These are phyloP conservation scores for Lenzites betulinus DNA, from an alignment of 768 basidiomycete species.

Conservation along the genomic window DNA sequence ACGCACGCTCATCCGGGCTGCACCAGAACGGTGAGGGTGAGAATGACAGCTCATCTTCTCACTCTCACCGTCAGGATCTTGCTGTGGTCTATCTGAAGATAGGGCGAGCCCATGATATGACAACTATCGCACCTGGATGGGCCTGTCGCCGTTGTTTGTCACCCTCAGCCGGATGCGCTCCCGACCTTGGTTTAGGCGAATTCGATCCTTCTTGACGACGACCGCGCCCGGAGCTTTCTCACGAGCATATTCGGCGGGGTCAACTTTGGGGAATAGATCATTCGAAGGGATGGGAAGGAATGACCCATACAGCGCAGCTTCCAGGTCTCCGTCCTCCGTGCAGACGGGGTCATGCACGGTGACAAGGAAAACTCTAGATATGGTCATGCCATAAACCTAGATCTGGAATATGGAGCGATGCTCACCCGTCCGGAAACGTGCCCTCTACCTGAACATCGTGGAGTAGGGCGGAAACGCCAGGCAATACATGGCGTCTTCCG, in stretches of 20 bases:
- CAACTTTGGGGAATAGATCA: conserved; percentile 60
- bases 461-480: conserved; percentile 71
- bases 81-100: neutral
- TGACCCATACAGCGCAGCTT: conserved; percentile 89
- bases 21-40: no score
- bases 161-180: conserved; percentile 71
- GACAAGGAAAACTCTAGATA: conserved; percentile 83
- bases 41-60: no score
- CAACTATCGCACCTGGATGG: conserved; percentile 70
- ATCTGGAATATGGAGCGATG: neutral
- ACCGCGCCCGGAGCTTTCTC: conserved; percentile 75
- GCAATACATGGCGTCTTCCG: conserved; percentile 86
- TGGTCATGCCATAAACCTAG: neutral
- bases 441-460: conserved; percentile 95
- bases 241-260: conserved; percentile 50
- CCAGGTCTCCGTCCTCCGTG: conserved; percentile 75
- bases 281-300: conserved; percentile 82
- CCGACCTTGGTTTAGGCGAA: conserved; percentile 76
- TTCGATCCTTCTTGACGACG: conserved; percentile 61
- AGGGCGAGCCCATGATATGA: neutral
- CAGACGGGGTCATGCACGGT: conserved; percentile 96
- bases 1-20: no score
- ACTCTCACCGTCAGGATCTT: no score
- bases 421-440: conserved; percentile 84
- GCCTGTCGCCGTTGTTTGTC: conserved; percentile 90